Evolutionary conservation across 179 eudicot genomes (phyloP).

Genomic region (Carnegiea gigantea): DNA sequence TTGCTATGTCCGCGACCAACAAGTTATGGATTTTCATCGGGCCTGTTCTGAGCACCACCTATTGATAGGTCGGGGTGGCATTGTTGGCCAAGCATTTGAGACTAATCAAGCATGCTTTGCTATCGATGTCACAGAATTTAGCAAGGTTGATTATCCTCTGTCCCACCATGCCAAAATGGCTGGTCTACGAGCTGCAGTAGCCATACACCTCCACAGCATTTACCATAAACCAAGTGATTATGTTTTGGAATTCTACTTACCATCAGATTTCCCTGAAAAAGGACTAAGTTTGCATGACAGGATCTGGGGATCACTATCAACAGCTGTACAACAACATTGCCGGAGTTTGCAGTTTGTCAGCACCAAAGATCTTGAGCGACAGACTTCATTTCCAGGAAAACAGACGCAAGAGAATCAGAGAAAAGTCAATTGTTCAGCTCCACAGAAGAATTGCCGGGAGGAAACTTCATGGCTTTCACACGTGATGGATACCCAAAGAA

Average conservation of each 20-base stretch:
- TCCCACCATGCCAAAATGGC: conserved; percentile 69
- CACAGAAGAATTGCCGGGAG: conserved; percentile 20
- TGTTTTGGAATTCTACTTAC: conserved; percentile 70
- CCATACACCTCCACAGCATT: conserved; percentile 50
- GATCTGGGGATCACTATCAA: conserved; percentile 43
- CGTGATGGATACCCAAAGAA: conserved; percentile 44
- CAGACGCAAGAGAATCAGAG: conserved; percentile 25
- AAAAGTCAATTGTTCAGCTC: conserved; percentile 18
- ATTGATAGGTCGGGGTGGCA: conserved; percentile 42
- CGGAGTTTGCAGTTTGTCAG: conserved; percentile 43
- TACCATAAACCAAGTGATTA: conserved; percentile 43
- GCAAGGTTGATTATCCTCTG: conserved; percentile 65
- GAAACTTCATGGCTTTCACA: conserved; percentile 53
- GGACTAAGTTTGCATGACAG: conserved; percentile 32
- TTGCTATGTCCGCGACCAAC: conserved; percentile 55
- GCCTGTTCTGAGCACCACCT: conserved; percentile 81
- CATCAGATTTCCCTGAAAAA: conserved; percentile 39
- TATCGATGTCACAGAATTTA: conserved; percentile 51
- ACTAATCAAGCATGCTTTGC: conserved; percentile 63
- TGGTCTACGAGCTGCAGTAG: conserved; percentile 56
- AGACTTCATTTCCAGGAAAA: conserved; percentile 26
- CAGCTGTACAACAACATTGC: conserved; percentile 42
- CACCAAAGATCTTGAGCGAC: conserved; percentile 21
- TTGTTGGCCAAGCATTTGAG: conserved; percentile 67
- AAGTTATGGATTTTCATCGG: conserved; percentile 51